Percentiles rank a stretch among this genome's conserved stretches.
Evolutionary conservation across 345 rosid species (phyloP).

Genomic region (Syzygium aromaticum): DNA sequence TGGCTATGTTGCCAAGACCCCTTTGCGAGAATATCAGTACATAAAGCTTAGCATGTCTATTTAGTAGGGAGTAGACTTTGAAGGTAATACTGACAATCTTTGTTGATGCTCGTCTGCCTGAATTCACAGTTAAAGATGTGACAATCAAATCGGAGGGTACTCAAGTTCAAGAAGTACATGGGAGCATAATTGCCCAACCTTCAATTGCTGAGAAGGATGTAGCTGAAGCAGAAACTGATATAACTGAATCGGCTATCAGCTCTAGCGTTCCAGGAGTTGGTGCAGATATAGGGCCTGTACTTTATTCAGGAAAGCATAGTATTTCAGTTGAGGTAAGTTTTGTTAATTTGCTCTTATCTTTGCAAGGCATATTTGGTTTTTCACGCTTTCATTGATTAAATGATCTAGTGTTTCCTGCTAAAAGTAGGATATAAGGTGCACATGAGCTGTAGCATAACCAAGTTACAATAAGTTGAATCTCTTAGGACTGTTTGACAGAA

Average conservation of each 20-base stretch:
- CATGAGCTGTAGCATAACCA: background rate
- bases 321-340: conserved; percentile 46
- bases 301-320: conserved; percentile 38
- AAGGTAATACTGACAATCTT: background rate
- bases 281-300: conserved; percentile 3
- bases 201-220: background rate
- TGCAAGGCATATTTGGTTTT: background rate
- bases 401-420: background rate
- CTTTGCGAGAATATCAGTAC: background rate
- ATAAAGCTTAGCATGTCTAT: background rate
- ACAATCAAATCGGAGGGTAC: conserved; percentile 21
- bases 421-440: background rate
- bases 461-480: too few species aligned
- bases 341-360: background rate
- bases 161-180: conserved; percentile 21
- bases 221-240: conserved; percentile 8
- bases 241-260: conserved; percentile 2
- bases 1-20: background rate
- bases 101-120: background rate
- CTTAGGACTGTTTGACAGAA: background rate
- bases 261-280: conserved; percentile 8
- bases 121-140: conserved; percentile 11
- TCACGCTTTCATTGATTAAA: background rate
- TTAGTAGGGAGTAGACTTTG: background rate
- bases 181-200: conserved; percentile 23